phyloP scores from a whole-genome alignment of 352 stramenopile genomes.

The Globisporangium lucens region DNA sequence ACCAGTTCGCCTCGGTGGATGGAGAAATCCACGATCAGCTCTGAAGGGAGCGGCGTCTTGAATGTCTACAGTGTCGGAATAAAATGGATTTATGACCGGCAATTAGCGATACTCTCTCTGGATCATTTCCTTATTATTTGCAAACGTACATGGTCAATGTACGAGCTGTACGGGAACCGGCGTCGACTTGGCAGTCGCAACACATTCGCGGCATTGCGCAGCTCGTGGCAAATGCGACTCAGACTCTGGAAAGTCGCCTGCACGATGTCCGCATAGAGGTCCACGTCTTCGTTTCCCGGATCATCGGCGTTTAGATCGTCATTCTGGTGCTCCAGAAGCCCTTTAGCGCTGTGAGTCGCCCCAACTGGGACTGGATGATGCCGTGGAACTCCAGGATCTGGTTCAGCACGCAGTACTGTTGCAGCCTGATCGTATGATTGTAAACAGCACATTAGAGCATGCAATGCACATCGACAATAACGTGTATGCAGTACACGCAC shows the following conservation, averaged over 20 bases:
- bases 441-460: neutral
- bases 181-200: conserved; percentile 68
- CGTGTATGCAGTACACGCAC: conserved; percentile 24
- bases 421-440: conserved; percentile 32
- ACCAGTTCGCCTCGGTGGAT: conserved; percentile 80
- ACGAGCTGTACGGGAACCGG: conserved; percentile 77
- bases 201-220: conserved; percentile 68
- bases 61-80: no score
- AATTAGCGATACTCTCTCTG: no score
- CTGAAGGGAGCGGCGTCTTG: conserved; percentile 60
- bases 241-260: conserved; percentile 52
- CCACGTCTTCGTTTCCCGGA: conserved; percentile 44
- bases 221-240: conserved; percentile 50
- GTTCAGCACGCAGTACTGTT: conserved; percentile 82
- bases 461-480: neutral
- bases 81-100: no score
- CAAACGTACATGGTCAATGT: conserved; percentile 71
- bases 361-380: conserved; percentile 57
- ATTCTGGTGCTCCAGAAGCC: conserved; percentile 44
- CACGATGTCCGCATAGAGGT: conserved; percentile 50
- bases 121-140: no score
- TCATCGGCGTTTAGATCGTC: conserved; percentile 36
- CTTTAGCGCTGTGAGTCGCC: conserved; percentile 43
- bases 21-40: conserved; percentile 83
- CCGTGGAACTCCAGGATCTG: conserved; percentile 84